Evolutionary conservation across 176 grass and related monocot species (phyloP), one percentile per base, ranked within the genome.

Genomic region (Alopecurus myosuroides): DNA sequence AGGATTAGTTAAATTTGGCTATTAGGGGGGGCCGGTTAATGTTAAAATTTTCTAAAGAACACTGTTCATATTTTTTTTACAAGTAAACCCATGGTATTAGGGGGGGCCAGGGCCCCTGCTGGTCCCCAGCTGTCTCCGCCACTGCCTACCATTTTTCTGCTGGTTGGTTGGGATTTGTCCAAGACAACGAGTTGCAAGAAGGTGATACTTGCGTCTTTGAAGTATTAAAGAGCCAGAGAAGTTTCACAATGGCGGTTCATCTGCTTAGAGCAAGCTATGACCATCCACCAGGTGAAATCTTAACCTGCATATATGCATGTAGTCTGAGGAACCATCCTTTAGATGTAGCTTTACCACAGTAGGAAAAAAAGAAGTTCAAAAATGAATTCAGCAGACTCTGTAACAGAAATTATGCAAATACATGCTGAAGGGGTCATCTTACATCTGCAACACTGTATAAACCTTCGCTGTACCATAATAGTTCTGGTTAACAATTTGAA

Each of bases 151-250:
- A n/a, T n/a, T n/a, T 74, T 74, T 91, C 48, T 17, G 9, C 33
- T 73, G 76, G 85, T 22, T 87, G 84, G 79, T 39, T 8, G 46
- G 4, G 51, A 11, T 83, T 90, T 49, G 64, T 81, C 35, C 3
- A 11, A 4, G 41, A 71, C 25, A 74, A 79, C n/a, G 12, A 83
- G 6, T 28, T 90, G 34, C 75, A 79, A 42, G 52, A 62, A 71
- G 52, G 75, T 15, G 49, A 83, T 44, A 28, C 73, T n/a, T 90
- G 84, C 28, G 17, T 77, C 3, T 90, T 86, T 78, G 84, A 86
- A 80, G 22, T 83, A 25, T 82, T 37, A n/a, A 85, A 25, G 39
- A 7, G 22, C 5, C 41, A 65, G 20, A 56, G 3, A 18, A 10
- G 65, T 36, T n/a, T 83, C n/a, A 82, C 73, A 29, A 20, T 84